Percentiles rank a stretch among this genome's conserved stretches.
phyloP scores from a whole-genome alignment of 108 stramenopile species.

The Heterococcus sp. region DNA sequence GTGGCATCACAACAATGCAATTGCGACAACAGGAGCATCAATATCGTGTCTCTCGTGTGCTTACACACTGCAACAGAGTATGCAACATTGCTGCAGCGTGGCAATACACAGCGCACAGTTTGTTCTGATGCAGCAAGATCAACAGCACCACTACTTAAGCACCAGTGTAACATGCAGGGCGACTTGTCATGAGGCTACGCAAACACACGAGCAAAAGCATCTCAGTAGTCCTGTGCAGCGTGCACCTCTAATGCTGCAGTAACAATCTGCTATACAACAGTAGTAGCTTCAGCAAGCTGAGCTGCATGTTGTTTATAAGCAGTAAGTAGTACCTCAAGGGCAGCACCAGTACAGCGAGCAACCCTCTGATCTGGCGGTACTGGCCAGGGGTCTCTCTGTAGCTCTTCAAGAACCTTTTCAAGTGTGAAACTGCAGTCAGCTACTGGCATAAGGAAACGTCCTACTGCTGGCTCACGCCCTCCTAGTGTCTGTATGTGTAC shows the following conservation, averaged over 20 bases:
- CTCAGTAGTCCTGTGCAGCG: neutral
- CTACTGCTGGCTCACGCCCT: constrained; percentile 47
- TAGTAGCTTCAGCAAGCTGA: neutral
- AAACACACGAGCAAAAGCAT: neutral
- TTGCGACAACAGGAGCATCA: too few relatives aligned
- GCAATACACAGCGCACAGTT: constrained; percentile 1
- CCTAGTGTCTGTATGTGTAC: neutral
- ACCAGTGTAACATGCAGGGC: neutral
- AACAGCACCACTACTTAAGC: neutral
- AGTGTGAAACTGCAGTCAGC: constrained; percentile 83
- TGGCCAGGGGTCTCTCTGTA: constrained; percentile 95
- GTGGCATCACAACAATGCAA: too few relatives aligned
- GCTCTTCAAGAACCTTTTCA: constrained; percentile 91
- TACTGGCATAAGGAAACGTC: constrained; percentile 85
- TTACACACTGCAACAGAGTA: too few relatives aligned
- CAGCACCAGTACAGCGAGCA: constrained; percentile 86
- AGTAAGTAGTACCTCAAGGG: constrained; percentile 62
- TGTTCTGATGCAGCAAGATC: neutral
- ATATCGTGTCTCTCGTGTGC: too few relatives aligned
- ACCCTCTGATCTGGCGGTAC: constrained; percentile 77
- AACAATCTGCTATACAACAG: neutral
- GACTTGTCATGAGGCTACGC: neutral
- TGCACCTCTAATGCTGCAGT: neutral
- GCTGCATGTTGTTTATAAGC: neutral
- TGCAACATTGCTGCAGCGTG: constrained; percentile 90